These are phyloP conservation scores for Ilyonectria mors-panacis DNA, from an alignment of 2,329 filamentous ascomycete genomes.

Conservation along the genomic window DNA sequence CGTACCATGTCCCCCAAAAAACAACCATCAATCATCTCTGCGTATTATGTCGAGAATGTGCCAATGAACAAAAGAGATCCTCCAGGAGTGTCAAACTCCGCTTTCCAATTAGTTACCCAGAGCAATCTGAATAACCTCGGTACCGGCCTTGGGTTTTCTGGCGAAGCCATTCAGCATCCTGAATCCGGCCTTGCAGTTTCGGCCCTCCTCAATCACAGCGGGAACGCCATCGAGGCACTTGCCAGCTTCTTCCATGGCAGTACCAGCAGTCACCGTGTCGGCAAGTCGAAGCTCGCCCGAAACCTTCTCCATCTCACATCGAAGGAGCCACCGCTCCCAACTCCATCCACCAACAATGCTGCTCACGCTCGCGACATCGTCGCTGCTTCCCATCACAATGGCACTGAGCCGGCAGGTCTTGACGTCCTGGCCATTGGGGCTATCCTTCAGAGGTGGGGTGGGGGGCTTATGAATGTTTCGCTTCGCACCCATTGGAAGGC, in stretches of 20 bases:
- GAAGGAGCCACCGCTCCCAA: constrained; percentile 97
- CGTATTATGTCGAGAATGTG: constrained; percentile 29
- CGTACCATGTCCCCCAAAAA: constrained; percentile 18
- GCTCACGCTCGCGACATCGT: constrained; percentile 80
- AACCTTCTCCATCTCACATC: constrained; percentile 85
- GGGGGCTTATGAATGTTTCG: constrained; percentile 50
- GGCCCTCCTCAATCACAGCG: constrained; percentile 75
- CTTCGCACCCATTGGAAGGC: constrained; percentile 82
- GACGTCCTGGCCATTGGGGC: constrained; percentile 58
- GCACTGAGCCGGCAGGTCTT: constrained; percentile 72
- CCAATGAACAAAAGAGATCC: constrained; percentile 43
- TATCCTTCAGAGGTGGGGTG: constrained; percentile 52
- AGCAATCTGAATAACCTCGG: constrained; percentile 58
- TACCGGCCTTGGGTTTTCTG: constrained; percentile 67
- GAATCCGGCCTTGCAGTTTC: constrained; percentile 71
- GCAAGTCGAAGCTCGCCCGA: constrained; percentile 75
- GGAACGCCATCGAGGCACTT: constrained; percentile 73
- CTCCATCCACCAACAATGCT: constrained; percentile 89
- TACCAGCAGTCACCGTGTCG: constrained; percentile 66
- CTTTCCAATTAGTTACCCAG: constrained; percentile 42
- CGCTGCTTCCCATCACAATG: constrained; percentile 76
- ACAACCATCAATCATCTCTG: constrained; percentile 32
- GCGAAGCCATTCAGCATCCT: constrained; percentile 75
- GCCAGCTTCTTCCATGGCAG: constrained; percentile 69
- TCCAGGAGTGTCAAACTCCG: constrained; percentile 30